Percentiles rank a stretch among this genome's conserved stretches.
These are phyloP conservation scores for Fusarium ambrosium DNA, from an alignment of 2,329 filamentous ascomycete species.

Conservation along the genomic window DNA sequence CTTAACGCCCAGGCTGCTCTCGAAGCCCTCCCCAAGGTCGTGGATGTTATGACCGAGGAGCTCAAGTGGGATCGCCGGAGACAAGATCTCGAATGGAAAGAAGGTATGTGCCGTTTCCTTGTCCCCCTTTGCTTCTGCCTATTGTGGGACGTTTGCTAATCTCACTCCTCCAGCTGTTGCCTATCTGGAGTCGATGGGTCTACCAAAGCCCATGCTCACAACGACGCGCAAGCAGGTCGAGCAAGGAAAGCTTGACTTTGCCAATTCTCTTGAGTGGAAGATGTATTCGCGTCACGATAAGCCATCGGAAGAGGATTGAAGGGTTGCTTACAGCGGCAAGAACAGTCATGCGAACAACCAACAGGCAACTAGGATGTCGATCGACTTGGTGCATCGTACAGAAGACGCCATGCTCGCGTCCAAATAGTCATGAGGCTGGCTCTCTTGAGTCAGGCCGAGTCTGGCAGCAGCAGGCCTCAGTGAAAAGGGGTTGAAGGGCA, in stretches of 20 bases:
- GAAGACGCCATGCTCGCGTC: background rate
- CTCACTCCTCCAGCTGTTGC: slow-evolving; percentile 60
- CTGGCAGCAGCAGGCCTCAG: background rate
- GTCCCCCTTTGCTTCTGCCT: slow-evolving; percentile 13
- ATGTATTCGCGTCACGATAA: slow-evolving; percentile 73
- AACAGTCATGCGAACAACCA: background rate
- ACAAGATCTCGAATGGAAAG: slow-evolving; percentile 85
- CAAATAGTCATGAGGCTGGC: background rate
- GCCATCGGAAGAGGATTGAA: slow-evolving; percentile 52
- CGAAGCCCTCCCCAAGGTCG: slow-evolving; percentile 85
- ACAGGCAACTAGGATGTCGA: background rate
- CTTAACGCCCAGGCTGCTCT: slow-evolving; percentile 92
- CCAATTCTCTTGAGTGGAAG: slow-evolving; percentile 69
- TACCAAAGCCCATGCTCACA: slow-evolving; percentile 71
- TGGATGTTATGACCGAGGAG: slow-evolving; percentile 91
- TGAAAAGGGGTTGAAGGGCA: background rate
- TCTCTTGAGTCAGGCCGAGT: background rate
- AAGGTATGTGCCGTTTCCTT: slow-evolving; percentile 64
- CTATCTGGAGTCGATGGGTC: slow-evolving; percentile 75
- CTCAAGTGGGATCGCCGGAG: slow-evolving; percentile 81
- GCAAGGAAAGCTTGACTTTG: slow-evolving; percentile 70
- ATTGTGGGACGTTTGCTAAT: slow-evolving; percentile 12
- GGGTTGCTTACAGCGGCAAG: background rate
- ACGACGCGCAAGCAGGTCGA: slow-evolving; percentile 73
- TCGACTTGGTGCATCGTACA: background rate